phyloP scores from a whole-genome alignment of 495 filamentous ascomycete species.

The Aspergillus incahuasiensis region DNA sequence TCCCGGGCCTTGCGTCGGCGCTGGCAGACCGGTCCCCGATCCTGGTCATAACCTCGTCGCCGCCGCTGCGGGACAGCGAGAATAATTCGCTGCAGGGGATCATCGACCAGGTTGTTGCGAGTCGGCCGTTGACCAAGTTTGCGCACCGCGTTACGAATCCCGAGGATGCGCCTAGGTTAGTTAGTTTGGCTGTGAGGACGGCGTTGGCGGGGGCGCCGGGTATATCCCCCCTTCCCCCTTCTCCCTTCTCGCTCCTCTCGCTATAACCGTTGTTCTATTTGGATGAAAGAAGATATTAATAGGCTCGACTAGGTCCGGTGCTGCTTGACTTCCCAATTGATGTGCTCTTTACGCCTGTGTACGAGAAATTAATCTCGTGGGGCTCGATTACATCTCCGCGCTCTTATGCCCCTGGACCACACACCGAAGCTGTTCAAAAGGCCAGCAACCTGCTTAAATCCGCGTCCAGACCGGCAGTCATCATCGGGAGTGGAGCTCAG shows the following conservation, averaged over 20 bases:
- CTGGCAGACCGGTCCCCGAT: conserved; percentile 24
- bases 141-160: conserved; percentile 24
- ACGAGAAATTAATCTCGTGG: conserved; percentile 25
- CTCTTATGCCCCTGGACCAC: conserved; percentile 19
- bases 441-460: conserved; percentile 13
- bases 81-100: conserved; percentile 28
- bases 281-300: too few species aligned
- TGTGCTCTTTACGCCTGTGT: conserved; percentile 24
- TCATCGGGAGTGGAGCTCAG: conserved; percentile 21
- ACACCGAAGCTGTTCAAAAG: conserved; percentile 15
- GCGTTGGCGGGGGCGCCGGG: conserved; percentile 26
- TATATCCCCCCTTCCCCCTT: background rate
- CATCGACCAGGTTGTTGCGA: conserved; percentile 26
- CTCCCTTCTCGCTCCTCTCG: too few species aligned
- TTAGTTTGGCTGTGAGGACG: conserved; percentile 25
- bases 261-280: too few species aligned
- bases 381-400: conserved; percentile 24
- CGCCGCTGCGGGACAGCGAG: conserved; percentile 25
- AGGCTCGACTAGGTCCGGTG: conserved; percentile 18
- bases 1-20: conserved; percentile 27
- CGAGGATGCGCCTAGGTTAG: conserved; percentile 25
- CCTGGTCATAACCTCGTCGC: conserved; percentile 28
- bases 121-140: conserved; percentile 25
- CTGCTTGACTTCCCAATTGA: conserved; percentile 29
- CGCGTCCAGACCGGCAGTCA: conserved; percentile 22